These are phyloP conservation scores for Excoecaria cochinchinensis DNA, from an alignment of 345 rosid genomes.

Conservation along the genomic window DNA sequence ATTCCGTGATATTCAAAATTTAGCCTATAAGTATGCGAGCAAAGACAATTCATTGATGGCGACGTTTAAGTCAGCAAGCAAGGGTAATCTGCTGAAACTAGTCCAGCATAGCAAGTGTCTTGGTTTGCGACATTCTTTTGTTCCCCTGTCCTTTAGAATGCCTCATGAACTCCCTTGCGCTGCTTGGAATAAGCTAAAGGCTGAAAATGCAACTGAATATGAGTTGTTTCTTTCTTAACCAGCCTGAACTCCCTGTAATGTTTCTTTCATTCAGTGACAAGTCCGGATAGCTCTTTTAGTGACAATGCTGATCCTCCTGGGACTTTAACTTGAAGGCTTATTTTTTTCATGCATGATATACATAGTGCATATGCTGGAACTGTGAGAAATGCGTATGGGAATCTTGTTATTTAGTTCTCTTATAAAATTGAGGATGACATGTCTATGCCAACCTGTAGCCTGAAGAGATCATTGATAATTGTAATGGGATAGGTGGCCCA, in stretches of 20 bases:
- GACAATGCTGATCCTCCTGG: conserved; percentile 98
- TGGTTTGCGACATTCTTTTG: conserved; percentile 79
- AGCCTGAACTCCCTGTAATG: conserved; percentile 82
- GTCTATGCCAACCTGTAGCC: conserved; percentile 2
- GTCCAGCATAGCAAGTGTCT: conserved; percentile 90
- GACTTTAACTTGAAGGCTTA: conserved; percentile 66
- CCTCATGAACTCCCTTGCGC: conserved; percentile 65
- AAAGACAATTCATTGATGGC: conserved; percentile 63
- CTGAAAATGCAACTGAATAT: conserved; percentile 34
- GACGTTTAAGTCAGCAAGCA: conserved; percentile 91
- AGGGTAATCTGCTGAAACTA: conserved; percentile 75
- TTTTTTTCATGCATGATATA: conserved; percentile 88
- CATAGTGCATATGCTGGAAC: conserved; percentile 79
- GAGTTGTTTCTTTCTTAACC: conserved; percentile 60
- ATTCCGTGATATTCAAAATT: conserved; percentile 67
- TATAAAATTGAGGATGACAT: conserved; percentile 39
- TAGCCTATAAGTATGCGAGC: conserved; percentile 59
- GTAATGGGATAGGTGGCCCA: conserved; percentile 53
- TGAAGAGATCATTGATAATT: conserved; percentile 11
- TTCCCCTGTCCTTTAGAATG: conserved; percentile 72
- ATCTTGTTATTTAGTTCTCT: conserved; percentile 70
- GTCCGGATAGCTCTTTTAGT: conserved; percentile 76
- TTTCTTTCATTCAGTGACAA: conserved; percentile 82
- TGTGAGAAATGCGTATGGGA: conserved; percentile 74
- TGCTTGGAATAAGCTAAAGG: conserved; percentile 60